These are phyloP conservation scores for Ophiognomonia clavigignenti-juglandacearum DNA, from an alignment of 2,329 filamentous ascomycete species.

Conservation along the genomic window DNA sequence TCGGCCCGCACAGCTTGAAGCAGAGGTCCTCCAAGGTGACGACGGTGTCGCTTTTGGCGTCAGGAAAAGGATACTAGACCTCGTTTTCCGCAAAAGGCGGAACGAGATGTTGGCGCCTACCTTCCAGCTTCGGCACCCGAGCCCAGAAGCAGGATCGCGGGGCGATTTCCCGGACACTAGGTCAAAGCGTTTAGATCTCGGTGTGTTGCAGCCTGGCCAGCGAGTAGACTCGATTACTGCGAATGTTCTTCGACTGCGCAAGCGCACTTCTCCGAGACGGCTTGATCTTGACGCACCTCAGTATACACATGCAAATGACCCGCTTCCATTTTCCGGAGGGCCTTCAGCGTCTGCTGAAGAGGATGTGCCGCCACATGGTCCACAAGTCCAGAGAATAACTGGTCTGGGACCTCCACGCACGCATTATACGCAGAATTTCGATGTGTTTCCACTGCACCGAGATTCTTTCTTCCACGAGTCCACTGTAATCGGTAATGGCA, in stretches of 20 bases:
- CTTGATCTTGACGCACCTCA: slow-evolving; percentile 48
- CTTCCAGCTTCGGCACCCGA: slow-evolving; percentile 3
- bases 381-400: slow-evolving; percentile 34
- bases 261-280: slow-evolving; percentile 36
- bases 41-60: slow-evolving; percentile 38
- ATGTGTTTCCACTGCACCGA: slow-evolving; percentile 52
- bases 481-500: slow-evolving; percentile 53
- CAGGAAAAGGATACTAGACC: slow-evolving; percentile 51
- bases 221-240: slow-evolving; percentile 9
- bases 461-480: slow-evolving; percentile 56
- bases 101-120: slow-evolving; percentile 20
- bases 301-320: slow-evolving; percentile 49
- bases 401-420: slow-evolving; percentile 58
- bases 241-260: slow-evolving; percentile 33
- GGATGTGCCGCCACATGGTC: slow-evolving; percentile 16
- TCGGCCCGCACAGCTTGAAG: slow-evolving; percentile 54
- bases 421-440: slow-evolving; percentile 58
- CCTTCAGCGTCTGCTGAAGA: slow-evolving; percentile 17
- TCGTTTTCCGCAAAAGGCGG: slow-evolving; percentile 41
- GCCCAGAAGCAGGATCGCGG: not conserved
- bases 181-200: not conserved
- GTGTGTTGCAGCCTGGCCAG: not conserved
- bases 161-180: slow-evolving; percentile 15
- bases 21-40: slow-evolving; percentile 30
- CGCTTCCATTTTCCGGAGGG: slow-evolving; percentile 31